phyloP scores from a whole-genome alignment of 2,329 filamentous ascomycete species.

The Aspergillus alliaceus region DNA sequence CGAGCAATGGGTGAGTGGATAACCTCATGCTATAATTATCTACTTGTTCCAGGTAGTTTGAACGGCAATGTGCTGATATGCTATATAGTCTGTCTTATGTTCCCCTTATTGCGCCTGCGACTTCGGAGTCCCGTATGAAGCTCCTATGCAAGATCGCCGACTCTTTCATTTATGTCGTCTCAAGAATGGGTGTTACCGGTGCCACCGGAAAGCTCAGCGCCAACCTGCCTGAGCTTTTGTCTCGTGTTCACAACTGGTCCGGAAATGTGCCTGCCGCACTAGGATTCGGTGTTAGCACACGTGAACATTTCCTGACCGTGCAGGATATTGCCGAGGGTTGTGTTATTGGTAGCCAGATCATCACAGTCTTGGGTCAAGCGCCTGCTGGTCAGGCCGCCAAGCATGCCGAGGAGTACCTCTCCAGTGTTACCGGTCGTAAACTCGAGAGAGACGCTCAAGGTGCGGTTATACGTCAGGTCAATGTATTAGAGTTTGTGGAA shows the following conservation, averaged over 20 bases:
- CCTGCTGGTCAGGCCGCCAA: slow-evolving; percentile 65
- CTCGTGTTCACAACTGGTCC: slow-evolving; percentile 87
- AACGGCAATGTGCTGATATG: neutral
- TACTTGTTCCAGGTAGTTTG: neutral
- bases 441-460: slow-evolving; percentile 47
- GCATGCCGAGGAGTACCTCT: slow-evolving; percentile 83
- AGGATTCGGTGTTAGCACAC: slow-evolving; percentile 93
- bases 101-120: slow-evolving; percentile 92
- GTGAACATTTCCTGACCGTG: slow-evolving; percentile 87
- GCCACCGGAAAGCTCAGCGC: slow-evolving; percentile 80
- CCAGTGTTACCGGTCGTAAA: slow-evolving; percentile 64
- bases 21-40: neutral
- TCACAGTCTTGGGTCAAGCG: slow-evolving; percentile 74
- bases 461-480: slow-evolving; percentile 62
- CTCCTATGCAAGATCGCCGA: slow-evolving; percentile 94
- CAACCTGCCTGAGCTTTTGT: slow-evolving; percentile 76
- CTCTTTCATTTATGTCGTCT: slow-evolving; percentile 98
- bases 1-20: slow-evolving; percentile 31
- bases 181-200: slow-evolving; percentile 93
- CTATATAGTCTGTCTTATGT: slow-evolving; percentile 77
- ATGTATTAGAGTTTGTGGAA: slow-evolving; percentile 67
- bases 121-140: slow-evolving; percentile 90
- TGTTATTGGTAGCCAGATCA: slow-evolving; percentile 93
- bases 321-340: slow-evolving; percentile 86
- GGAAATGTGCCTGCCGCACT: slow-evolving; percentile 88